Evolutionary conservation across 2,329 filamentous ascomycete genomes (phyloP), one percentile per base, ranked within the genome.

Genomic region (Ophiocordyceps camponoti-rufipedis): DNA sequence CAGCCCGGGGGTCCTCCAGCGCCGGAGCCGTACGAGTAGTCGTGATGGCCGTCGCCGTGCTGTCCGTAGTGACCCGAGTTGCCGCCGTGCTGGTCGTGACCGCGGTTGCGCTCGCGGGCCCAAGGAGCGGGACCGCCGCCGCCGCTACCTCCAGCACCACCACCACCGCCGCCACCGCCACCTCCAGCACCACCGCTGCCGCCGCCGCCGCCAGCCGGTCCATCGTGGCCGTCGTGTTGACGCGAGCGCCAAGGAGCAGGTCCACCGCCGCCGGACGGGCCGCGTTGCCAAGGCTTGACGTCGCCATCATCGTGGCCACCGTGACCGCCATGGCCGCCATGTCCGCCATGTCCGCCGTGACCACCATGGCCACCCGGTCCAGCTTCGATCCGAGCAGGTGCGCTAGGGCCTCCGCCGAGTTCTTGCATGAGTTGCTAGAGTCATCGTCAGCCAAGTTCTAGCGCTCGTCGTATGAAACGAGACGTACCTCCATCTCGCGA

Each of bases 381-480:
- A 50, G 82, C 85, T 66, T 94, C 91, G 57, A 98, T 94, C 51
- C 84, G 85, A 52, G 80, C 81, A 53, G 80, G 82, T 35, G 82
- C 74, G 45, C 68, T 68, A 48, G 79, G 74, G 49, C 80, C 82
- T 51, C 86, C 85, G 50, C 82, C 86, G 54, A 96, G 77, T 71
- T 96, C 91, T 75, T 93, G 83, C 87, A 98, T 94, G 58, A 98
- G 85, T 79, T 89, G 82, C 84, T 86, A 53, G 10, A 46, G 40
- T 6, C 5, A 43, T 41, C 48, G 61, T 80, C 56, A 75, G 67
- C 56, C 59, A 18, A 39, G n/a, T 3, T 5, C 23, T 23, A 23
- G 23, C 23, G 23, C 23, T 23, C 23, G 23, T 23, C 3, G 23
- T 23, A 23, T 23, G 23, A 39, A 18, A 16, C 2, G 11, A 18